A percentile compares a stretch with the other conserved stretches of the same genome.
Evolutionary conservation across 331 rosid genomes (phyloP).

Genomic region (Malus hybrid): DNA sequence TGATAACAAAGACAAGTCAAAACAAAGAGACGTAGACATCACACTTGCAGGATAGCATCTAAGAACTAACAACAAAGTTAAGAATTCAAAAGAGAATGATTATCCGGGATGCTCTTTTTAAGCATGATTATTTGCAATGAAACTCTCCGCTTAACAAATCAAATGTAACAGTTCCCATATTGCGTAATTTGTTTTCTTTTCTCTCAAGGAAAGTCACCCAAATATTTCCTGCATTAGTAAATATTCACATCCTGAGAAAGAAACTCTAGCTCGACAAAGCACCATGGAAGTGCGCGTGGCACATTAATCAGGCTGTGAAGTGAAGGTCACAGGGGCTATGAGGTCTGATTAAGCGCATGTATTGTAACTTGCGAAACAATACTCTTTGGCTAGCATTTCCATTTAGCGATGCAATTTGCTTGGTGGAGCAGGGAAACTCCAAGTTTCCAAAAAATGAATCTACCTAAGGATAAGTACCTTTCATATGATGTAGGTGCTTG

Average conservation of each 20-base stretch:
- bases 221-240: background rate
- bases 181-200: background rate
- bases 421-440: background rate
- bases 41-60: no score
- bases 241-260: background rate
- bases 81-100: background rate
- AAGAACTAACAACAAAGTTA: background rate
- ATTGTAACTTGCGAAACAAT: background rate
- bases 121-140: constrained; percentile 1
- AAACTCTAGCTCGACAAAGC: background rate
- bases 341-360: background rate
- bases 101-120: constrained; percentile 1
- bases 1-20: background rate
- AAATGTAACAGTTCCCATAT: background rate
- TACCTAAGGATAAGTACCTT: background rate
- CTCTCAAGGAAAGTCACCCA: background rate
- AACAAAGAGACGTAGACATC: background rate
- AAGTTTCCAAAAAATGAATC: background rate
- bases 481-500: background rate
- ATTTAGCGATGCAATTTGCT: background rate
- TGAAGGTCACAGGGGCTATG: background rate
- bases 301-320: background rate
- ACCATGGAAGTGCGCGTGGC: no score
- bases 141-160: background rate
- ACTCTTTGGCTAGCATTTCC: background rate